phyloP scores from a whole-genome alignment of 768 basidiomycete species.

The Termitomyces sp. region DNA sequence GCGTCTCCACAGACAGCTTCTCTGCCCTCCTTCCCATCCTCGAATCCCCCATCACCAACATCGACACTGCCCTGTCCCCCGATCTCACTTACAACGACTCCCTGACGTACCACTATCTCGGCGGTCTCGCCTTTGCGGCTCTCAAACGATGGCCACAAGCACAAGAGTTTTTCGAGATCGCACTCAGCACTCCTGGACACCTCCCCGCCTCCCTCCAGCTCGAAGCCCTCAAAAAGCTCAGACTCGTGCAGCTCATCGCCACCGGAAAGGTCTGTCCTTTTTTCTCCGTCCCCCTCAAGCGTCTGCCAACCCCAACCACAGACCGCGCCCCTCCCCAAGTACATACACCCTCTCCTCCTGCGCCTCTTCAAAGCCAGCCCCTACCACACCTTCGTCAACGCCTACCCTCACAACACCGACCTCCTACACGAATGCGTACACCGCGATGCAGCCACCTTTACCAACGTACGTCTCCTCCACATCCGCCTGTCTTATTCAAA shows the following conservation, averaged over 20 bases:
- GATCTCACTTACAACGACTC: slow-evolving; percentile 77
- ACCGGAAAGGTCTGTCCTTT: slow-evolving; percentile 55
- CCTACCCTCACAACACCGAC: slow-evolving; percentile 54
- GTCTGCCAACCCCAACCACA: slow-evolving; percentile 9
- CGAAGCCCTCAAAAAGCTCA: slow-evolving; percentile 82
- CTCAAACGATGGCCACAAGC: slow-evolving; percentile 66
- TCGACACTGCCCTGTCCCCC: slow-evolving; percentile 47
- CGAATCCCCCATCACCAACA: slow-evolving; percentile 52
- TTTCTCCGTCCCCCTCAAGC: background rate
- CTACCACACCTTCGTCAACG: slow-evolving; percentile 57
- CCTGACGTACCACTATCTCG: slow-evolving; percentile 80
- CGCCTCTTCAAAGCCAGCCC: slow-evolving; percentile 63
- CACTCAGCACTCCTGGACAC: slow-evolving; percentile 55
- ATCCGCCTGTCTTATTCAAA: background rate
- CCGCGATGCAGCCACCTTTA: slow-evolving; percentile 51
- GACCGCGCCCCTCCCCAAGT: slow-evolving; percentile 61
- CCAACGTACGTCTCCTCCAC: slow-evolving; percentile 33
- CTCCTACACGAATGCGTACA: slow-evolving; percentile 40
- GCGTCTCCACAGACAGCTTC: slow-evolving; percentile 50
- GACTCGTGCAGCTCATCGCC: slow-evolving; percentile 71
- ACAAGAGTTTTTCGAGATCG: slow-evolving; percentile 76
- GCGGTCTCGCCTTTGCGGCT: slow-evolving; percentile 62
- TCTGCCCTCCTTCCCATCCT: slow-evolving; percentile 57
- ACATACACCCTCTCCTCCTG: slow-evolving; percentile 51
- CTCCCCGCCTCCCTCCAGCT: slow-evolving; percentile 67